These are phyloP conservation scores for Plectosphaerella sp. DNA, from an alignment of 2,329 filamentous ascomycete species.

Conservation along the genomic window DNA sequence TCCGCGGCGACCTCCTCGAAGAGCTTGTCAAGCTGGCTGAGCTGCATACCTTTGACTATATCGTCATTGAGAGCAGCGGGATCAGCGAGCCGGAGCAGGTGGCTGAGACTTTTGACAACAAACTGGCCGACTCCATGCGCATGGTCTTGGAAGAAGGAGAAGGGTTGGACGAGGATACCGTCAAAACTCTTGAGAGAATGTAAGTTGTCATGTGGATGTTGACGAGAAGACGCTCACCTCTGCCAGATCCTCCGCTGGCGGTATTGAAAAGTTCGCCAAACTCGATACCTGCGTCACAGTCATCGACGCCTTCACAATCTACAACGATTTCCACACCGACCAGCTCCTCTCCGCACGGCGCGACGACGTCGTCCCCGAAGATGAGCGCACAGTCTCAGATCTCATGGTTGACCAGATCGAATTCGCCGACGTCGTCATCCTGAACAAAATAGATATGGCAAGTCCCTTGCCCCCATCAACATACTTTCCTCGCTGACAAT, in stretches of 20 bases:
- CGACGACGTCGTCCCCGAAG: conserved; percentile 59
- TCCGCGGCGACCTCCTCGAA: conserved; percentile 66
- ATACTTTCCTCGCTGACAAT: neutral
- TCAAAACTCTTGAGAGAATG: conserved; percentile 30
- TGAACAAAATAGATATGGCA: conserved; percentile 68
- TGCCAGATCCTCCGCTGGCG: conserved; percentile 48
- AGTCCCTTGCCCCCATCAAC: neutral
- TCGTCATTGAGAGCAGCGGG: conserved; percentile 67
- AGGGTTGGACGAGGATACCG: conserved; percentile 27
- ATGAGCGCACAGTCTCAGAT: conserved; percentile 70
- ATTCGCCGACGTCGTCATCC: conserved; percentile 68
- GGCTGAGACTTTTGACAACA: conserved; percentile 65
- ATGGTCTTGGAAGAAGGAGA: conserved; percentile 23
- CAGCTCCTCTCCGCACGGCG: conserved; percentile 63
- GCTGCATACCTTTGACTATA: conserved; percentile 62
- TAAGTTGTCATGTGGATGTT: conserved; percentile 11
- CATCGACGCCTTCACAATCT: conserved; percentile 68
- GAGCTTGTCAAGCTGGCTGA: conserved; percentile 63
- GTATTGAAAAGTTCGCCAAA: conserved; percentile 59
- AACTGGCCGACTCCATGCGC: conserved; percentile 43
- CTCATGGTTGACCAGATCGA: conserved; percentile 76
- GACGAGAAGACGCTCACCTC: neutral
- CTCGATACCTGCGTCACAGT: conserved; percentile 71
- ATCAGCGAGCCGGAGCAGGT: conserved; percentile 73
- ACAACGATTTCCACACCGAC: conserved; percentile 66